Conservation (phyloP, 148 eudicot species). For the Heliosperma pusillum region DNA sequence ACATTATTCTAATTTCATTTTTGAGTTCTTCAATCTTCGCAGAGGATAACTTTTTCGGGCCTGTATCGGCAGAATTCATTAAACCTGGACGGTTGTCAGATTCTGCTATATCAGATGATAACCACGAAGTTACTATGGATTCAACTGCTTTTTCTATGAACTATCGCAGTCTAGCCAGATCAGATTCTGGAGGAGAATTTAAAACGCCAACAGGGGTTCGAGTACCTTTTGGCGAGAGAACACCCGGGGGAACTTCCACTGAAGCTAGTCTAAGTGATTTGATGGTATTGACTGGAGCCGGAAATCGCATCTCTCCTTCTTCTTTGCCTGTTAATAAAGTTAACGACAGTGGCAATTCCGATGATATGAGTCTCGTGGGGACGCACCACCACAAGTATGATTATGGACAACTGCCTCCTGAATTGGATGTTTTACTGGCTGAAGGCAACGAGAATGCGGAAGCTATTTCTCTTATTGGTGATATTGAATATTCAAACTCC, state of each 20-base stretch:
- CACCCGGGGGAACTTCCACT: constrained; percentile 42
- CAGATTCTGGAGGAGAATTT: constrained; percentile 70
- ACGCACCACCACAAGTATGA: constrained; percentile 55
- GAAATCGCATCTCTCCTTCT: constrained; percentile 30
- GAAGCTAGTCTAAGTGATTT: constrained; percentile 41
- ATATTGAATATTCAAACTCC: constrained; percentile 34
- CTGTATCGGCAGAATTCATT: constrained; percentile 83
- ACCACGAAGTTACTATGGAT: constrained; percentile 93
- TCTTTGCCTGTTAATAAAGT: constrained; percentile 32
- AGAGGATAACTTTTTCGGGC: constrained; percentile 90
- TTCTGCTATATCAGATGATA: constrained; percentile 70
- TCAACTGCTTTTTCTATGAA: constrained; percentile 95
- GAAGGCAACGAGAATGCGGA: constrained; percentile 49
- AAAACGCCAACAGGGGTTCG: constrained; percentile 60
- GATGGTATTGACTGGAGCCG: constrained; percentile 60
- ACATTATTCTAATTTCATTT: constrained; percentile 10
- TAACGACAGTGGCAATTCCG: constrained; percentile 47
- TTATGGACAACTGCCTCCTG: constrained; percentile 70
- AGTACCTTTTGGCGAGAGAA: constrained; percentile 66
- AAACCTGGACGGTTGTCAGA: constrained; percentile 64
- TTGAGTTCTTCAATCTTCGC: constrained; percentile 27
- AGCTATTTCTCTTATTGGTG: constrained; percentile 24
- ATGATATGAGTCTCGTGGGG: constrained; percentile 88
- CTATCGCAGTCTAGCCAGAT: constrained; percentile 76
- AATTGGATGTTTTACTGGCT: constrained; percentile 58